These are phyloP conservation scores for Talaromyces sp. DNA, from an alignment of 2,329 filamentous ascomycete species.

Conservation along the genomic window DNA sequence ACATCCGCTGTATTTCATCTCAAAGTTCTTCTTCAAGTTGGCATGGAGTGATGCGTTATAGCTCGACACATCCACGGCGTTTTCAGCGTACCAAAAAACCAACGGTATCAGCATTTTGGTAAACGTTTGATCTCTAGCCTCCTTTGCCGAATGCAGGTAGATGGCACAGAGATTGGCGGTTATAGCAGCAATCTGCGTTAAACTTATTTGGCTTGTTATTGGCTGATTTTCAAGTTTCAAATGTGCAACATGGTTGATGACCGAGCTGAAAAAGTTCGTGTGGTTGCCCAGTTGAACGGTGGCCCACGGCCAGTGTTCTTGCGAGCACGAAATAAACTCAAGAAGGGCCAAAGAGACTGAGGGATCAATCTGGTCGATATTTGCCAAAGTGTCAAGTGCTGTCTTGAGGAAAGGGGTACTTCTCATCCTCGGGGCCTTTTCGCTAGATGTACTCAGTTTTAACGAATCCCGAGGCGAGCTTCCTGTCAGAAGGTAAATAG, in stretches of 20 bases:
- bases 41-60: conserved; percentile 86
- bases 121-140: conserved; percentile 64
- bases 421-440: conserved; percentile 47
- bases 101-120: conserved; percentile 69
- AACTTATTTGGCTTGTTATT: conserved; percentile 46
- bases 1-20: conserved; percentile 68
- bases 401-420: conserved; percentile 66
- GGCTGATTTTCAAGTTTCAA: conserved; percentile 51
- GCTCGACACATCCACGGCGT: conserved; percentile 70
- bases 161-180: conserved; percentile 86
- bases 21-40: conserved; percentile 81
- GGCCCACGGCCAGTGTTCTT: conserved; percentile 95
- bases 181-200: conserved; percentile 71
- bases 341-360: conserved; percentile 69
- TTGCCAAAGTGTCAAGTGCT: conserved; percentile 66
- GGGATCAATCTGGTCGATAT: conserved; percentile 61
- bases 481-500: conserved; percentile 85
- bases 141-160: conserved; percentile 80
- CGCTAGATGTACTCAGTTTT: conserved; percentile 40
- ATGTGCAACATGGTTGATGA: conserved; percentile 66
- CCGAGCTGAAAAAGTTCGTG: conserved; percentile 64
- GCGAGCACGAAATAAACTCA: conserved; percentile 80
- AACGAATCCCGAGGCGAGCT: conserved; percentile 74
- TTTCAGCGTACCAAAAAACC: conserved; percentile 72
- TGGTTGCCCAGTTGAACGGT: conserved; percentile 75